Conservation (phyloP, 352 stramenopile species). For the Pythium phragmitis region DNA sequence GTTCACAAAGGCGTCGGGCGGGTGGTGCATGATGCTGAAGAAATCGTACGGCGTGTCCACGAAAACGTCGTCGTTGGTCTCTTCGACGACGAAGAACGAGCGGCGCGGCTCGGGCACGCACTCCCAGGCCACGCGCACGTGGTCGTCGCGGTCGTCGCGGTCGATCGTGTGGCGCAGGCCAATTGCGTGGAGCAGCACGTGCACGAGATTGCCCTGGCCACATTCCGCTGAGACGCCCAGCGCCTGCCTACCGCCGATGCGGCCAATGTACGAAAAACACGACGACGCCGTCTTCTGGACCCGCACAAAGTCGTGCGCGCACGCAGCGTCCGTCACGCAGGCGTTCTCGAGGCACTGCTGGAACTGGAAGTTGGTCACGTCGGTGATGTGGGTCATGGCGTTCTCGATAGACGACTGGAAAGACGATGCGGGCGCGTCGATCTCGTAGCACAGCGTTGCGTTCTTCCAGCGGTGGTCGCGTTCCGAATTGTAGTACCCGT, state of each 20-base stretch:
- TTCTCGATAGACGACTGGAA: slow-evolving; percentile 46
- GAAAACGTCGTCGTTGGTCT: slow-evolving; percentile 19
- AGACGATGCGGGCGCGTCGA: slow-evolving; percentile 41
- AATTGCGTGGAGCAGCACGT: slow-evolving; percentile 75
- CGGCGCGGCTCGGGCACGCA: slow-evolving; percentile 66
- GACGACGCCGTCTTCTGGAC: slow-evolving; percentile 53
- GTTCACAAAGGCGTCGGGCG: slow-evolving; percentile 59
- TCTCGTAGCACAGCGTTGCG: slow-evolving; percentile 63
- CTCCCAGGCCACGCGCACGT: slow-evolving; percentile 80
- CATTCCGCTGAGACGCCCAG: slow-evolving; percentile 73
- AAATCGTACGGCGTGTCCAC: slow-evolving; percentile 67
- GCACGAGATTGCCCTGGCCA: slow-evolving; percentile 71
- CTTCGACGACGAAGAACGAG: slow-evolving; percentile 68
- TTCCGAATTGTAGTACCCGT: slow-evolving; percentile 83
- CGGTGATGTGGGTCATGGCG: slow-evolving; percentile 61
- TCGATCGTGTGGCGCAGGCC: slow-evolving; percentile 75
- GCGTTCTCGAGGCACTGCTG: slow-evolving; percentile 44
- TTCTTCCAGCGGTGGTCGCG: slow-evolving; percentile 72
- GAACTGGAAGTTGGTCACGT: slow-evolving; percentile 68
- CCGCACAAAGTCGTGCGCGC: slow-evolving; percentile 60
- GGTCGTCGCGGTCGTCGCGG: slow-evolving; percentile 65
- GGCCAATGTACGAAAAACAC: slow-evolving; percentile 79
- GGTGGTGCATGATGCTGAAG: slow-evolving; percentile 86
- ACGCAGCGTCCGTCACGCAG: slow-evolving; percentile 44
- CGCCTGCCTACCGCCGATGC: slow-evolving; percentile 59